phyloP scores from a whole-genome alignment of 2,329 filamentous ascomycete species.

The Septoria petroselini region DNA sequence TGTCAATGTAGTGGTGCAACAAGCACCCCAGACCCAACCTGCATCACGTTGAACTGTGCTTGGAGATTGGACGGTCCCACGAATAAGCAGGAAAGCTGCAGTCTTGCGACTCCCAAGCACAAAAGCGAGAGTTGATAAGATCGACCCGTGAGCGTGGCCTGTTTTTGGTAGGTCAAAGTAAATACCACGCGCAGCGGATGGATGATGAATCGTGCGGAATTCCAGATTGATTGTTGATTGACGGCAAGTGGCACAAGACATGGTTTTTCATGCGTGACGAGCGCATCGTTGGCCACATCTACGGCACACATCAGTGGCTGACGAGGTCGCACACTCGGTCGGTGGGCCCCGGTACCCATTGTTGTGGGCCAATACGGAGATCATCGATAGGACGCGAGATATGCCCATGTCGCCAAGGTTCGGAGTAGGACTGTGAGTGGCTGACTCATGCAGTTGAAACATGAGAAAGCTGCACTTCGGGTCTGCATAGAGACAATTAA shows the following conservation, averaged over 20 bases:
- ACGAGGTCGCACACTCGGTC: constrained; percentile 13
- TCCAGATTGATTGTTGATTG: neutral
- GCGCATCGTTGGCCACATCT: neutral
- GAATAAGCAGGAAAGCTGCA: constrained; percentile 1
- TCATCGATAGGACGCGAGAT: constrained; percentile 9
- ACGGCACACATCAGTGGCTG: constrained; percentile 6
- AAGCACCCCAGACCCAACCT: constrained; percentile 13
- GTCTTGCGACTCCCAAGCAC: constrained; percentile 1
- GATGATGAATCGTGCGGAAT: neutral
- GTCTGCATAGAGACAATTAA: neutral
- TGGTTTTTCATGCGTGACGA: constrained; percentile 5
- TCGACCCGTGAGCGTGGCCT: constrained; percentile 7
- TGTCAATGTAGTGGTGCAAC: constrained; percentile 14
- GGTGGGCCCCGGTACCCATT: constrained; percentile 4
- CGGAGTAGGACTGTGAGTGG: constrained; percentile 1
- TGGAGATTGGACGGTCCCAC: neutral
- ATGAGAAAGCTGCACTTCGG: neutral
- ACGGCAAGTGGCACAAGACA: constrained; percentile 3
- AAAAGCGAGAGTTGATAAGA: constrained; percentile 7
- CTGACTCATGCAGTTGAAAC: constrained; percentile 7
- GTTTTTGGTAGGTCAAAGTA: neutral
- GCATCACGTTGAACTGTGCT: constrained; percentile 9
- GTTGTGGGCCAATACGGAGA: constrained; percentile 5
- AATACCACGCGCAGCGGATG: neutral
- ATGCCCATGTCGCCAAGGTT: constrained; percentile 7